Evolutionary conservation across 352 stramenopile species (phyloP).

Genomic region (Phytopythium kandeliae): DNA sequence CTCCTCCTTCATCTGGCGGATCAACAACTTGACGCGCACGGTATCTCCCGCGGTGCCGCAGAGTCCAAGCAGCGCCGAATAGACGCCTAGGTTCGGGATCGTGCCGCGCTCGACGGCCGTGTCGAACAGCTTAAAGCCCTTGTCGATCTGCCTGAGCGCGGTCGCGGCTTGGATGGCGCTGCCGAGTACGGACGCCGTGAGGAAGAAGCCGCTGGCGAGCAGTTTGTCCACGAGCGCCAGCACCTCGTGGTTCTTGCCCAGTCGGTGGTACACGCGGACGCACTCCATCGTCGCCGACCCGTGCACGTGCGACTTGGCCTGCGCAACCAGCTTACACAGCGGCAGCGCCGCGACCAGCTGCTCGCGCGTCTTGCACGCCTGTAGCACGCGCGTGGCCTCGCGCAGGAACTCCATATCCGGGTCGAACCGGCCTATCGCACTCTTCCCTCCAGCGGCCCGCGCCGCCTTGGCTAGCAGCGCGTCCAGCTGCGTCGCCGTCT

Average conservation of each 20-base stretch:
- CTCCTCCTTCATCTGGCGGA: slow-evolving; percentile 47
- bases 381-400: slow-evolving; percentile 31
- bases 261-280: slow-evolving; percentile 57
- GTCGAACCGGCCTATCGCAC: slow-evolving; percentile 15
- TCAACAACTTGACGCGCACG: slow-evolving; percentile 35
- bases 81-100: slow-evolving; percentile 65
- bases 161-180: slow-evolving; percentile 60
- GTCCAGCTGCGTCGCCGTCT: slow-evolving; percentile 26
- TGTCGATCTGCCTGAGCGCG: slow-evolving; percentile 33
- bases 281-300: slow-evolving; percentile 44
- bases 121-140: slow-evolving; percentile 60
- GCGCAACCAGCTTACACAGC: slow-evolving; percentile 46
- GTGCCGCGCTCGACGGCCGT: slow-evolving; percentile 42
- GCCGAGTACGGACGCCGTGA: slow-evolving; percentile 51
- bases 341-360: slow-evolving; percentile 52
- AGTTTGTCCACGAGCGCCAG: slow-evolving; percentile 43
- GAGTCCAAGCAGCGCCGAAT: slow-evolving; percentile 51
- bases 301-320: slow-evolving; percentile 20
- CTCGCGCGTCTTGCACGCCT: slow-evolving; percentile 42
- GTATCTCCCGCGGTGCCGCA: slow-evolving; percentile 39
- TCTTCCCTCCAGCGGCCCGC: background rate
- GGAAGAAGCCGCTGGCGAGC: slow-evolving; percentile 57
- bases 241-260: slow-evolving; percentile 41
- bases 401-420: slow-evolving; percentile 43
- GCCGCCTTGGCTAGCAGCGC: slow-evolving; percentile 25